These are phyloP conservation scores for Chaetomium sp. DNA, from an alignment of 2,329 filamentous ascomycete genomes.

Conservation along the genomic window DNA sequence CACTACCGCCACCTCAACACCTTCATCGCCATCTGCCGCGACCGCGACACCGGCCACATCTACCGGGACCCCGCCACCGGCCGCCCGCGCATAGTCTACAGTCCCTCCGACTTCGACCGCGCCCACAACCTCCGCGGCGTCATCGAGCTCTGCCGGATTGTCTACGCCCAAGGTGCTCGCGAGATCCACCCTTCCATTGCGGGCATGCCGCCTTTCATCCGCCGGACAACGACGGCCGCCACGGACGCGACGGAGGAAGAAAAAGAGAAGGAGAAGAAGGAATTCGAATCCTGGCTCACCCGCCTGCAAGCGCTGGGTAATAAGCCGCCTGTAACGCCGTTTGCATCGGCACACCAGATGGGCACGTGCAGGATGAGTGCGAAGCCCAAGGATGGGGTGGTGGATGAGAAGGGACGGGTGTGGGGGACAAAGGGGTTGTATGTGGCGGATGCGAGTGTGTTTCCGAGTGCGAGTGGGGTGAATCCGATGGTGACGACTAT, in stretches of 20 bases:
- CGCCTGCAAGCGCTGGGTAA: slow-evolving; percentile 43
- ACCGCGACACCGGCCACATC: slow-evolving; percentile 68
- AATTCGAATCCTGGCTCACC: slow-evolving; percentile 56
- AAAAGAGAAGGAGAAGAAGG: slow-evolving; percentile 18
- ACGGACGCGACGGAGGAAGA: slow-evolving; percentile 12
- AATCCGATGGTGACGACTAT: slow-evolving; percentile 78
- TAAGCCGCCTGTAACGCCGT: slow-evolving; percentile 46
- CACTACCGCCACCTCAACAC: slow-evolving; percentile 62
- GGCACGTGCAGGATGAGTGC: slow-evolving; percentile 67
- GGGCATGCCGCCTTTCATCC: slow-evolving; percentile 56
- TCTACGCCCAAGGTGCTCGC: slow-evolving; percentile 70
- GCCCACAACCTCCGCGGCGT: slow-evolving; percentile 65
- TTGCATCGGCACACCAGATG: slow-evolving; percentile 75
- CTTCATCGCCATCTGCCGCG: slow-evolving; percentile 68
- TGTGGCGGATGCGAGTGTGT: slow-evolving; percentile 68
- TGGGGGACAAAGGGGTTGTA: slow-evolving; percentile 62
- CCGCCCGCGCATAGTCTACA: slow-evolving; percentile 61
- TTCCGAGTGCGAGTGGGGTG: slow-evolving; percentile 69
- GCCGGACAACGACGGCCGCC: slow-evolving; percentile 14
- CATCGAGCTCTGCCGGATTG: slow-evolving; percentile 66
- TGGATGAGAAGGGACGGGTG: slow-evolving; percentile 51
- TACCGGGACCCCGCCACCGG: slow-evolving; percentile 65
- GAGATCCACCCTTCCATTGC: slow-evolving; percentile 66
- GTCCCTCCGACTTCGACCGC: slow-evolving; percentile 63
- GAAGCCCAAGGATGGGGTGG: slow-evolving; percentile 45